A percentile compares a stretch with the other conserved stretches of the same genome.
phyloP scores from a whole-genome alignment of 2,329 filamentous ascomycete genomes.

The Trichoderma sp. region DNA sequence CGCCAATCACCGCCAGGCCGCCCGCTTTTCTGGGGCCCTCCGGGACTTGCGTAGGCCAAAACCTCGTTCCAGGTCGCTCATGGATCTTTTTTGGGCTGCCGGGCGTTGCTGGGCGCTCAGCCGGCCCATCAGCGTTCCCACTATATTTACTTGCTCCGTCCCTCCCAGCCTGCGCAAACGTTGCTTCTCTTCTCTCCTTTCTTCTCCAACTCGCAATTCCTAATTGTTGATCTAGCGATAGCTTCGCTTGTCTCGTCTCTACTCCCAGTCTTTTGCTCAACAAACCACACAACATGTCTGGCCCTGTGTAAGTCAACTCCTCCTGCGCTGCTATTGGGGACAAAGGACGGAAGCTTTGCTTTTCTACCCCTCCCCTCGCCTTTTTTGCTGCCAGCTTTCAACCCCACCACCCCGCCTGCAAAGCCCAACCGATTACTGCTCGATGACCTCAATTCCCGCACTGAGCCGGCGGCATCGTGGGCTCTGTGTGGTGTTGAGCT shows the following conservation, averaged over 20 bases:
- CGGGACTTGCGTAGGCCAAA: conserved; percentile 28
- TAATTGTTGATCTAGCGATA: neutral
- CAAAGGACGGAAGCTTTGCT: conserved; percentile 22
- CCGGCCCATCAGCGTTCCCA: conserved; percentile 20
- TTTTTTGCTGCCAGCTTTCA: conserved; percentile 30
- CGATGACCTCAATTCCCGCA: conserved; percentile 42
- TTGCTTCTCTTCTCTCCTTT: conserved; percentile 13
- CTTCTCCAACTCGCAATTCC: neutral
- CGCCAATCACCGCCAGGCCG: conserved; percentile 32
- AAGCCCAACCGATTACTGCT: conserved; percentile 26
- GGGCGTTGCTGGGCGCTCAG: conserved; percentile 20
- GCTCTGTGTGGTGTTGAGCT: conserved; percentile 24
- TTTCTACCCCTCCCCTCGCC: conserved; percentile 29
- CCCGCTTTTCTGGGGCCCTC: conserved; percentile 35
- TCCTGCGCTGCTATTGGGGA: conserved; percentile 10
- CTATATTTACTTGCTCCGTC: conserved; percentile 25
- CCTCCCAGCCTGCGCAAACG: conserved; percentile 16
- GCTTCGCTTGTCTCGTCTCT: neutral
- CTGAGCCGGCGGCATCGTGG: conserved; percentile 31
- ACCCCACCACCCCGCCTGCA: conserved; percentile 46
- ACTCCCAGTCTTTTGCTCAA: neutral
- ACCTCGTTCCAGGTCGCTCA: neutral
- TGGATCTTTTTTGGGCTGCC: neutral
- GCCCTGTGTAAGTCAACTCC: conserved; percentile 62
- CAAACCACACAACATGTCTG: conserved; percentile 57